Evolutionary conservation across 2,329 filamentous ascomycete genomes (phyloP), one percentile per base, ranked within the genome.

Genomic region (Polytolypa hystricis): DNA sequence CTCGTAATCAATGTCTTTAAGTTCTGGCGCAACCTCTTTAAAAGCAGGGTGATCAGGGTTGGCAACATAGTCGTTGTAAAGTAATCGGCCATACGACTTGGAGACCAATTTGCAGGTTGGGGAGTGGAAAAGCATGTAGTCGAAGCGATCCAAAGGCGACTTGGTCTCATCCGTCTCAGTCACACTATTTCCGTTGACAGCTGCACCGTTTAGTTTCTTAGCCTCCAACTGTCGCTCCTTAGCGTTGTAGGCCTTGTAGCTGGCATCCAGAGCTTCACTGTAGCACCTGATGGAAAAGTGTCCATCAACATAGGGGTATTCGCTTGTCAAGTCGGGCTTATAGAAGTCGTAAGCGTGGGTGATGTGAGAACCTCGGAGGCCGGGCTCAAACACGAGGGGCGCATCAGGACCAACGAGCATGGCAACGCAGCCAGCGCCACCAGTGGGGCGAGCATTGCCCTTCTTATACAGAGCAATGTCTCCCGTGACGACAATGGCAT

Each of bases 51-150:
- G 68, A 44, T 76, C 69, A 32, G 82, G 75, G 60, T 85, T 72
- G 58, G 67, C 66, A 23, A 89, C 71, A 69, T 81, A 91, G 66
- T 91, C 84, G 58, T 89, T 84, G 73, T 91, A 91, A 40, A 89
- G 69, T 46, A 91, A 71, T 48, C 84, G 81, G 42, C 75, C 84
- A 57, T 86, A 91, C 12, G 81, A 86, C 69, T 91, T 91, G 56
- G 81, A 70, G 43, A 91, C 84, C 40, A 86, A 71, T 70, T 91
- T 91, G 79, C 84, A 91, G 45, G 79, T 89, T 27, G 84, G 84
- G 12, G 84, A 73, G 62, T 91, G 84, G 77, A 87, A 91, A 42
- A 77, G 63, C 57, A 91, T 64, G 67, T 85, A 84, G 63, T 89
- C 83, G 60, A 91, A 91, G 54, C 81, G 79, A 61, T 89, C 83